Evolutionary conservation across 1,284 basidiomycete genomes (phyloP).

Genomic region (Irpex rosettiformis): DNA sequence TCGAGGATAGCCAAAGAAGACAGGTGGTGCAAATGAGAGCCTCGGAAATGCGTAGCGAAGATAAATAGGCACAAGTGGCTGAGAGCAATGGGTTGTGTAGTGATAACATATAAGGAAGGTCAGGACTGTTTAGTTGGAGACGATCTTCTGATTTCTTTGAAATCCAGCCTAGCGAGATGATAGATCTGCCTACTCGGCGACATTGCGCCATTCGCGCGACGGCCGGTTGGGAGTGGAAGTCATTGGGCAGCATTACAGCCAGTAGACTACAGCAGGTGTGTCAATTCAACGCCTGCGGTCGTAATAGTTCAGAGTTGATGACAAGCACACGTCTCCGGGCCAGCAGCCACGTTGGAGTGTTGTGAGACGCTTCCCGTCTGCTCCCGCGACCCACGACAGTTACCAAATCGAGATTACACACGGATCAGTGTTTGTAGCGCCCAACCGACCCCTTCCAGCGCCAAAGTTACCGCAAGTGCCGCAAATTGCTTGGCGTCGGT

Average conservation of each 20-base stretch:
- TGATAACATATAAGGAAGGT: neutral
- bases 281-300: neutral
- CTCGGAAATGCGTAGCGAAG: neutral
- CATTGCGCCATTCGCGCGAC: neutral
- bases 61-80: neutral
- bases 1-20: neutral
- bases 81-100: neutral
- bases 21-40: neutral
- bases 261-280: too few species aligned
- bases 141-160: neutral
- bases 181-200: neutral
- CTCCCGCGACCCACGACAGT: neutral
- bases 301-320: neutral
- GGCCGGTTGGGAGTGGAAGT: neutral
- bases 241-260: too few species aligned
- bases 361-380: too few species aligned
- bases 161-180: neutral
- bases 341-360: too few species aligned
- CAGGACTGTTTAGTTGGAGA: neutral
- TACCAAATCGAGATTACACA: neutral
- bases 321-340: too few species aligned
- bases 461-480: too few species aligned
- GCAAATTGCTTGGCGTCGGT: too few species aligned
- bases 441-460: neutral
- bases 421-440: neutral